Base-by-base conservation (phyloP, 2,329 filamentous ascomycete genomes). In the Coniochaeta pulveracea region DNA sequence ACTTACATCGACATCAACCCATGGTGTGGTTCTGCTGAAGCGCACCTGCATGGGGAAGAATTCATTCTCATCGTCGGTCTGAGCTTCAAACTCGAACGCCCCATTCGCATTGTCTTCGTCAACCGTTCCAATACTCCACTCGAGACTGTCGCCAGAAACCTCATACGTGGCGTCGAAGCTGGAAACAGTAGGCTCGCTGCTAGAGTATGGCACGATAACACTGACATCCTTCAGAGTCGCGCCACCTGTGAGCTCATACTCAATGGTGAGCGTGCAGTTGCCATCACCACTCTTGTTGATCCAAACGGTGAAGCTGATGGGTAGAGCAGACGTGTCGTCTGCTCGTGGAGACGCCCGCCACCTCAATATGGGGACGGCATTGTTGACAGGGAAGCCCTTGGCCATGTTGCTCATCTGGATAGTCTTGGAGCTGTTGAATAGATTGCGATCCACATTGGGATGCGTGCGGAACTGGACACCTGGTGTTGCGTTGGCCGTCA, bases 221-320 rank as follows among this genome's bases (percentile, higher is more conserved):
- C 76, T 73, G 29, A 96, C 89, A 51, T 96, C 86, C 42, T 77
- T 80, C 38, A 98, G 65, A 10, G 73, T 59, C 43, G 89, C 83
- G 2, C 76, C 69, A 33, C 86, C 84, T 1, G 83, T 89, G 38
- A 94, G 72, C 57, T 98, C 91, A 55, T 96, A 98, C 58, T 96
- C 91, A 21, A 96, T 75, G 2, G 89, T 98, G 51, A 98, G 76
- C 43, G 83, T 93, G 57, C 80, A 93, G 48, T 80, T 86, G 52
- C 77, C 76, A 29, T 80, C 75, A 15, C 76, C 72, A 30, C 84
- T 81, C 57, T 88, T 86, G 60, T 94, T 95, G 39, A 93, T 85
- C 91, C 91, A 98, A 23, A 95, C 89, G 3, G 86, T 95, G 57
- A 98, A 96, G 23, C 83, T 91, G 49, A 98, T 91, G 6, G 91